phyloP scores from a whole-genome alignment of 257 asterid species.

The Cordia subcordata region DNA sequence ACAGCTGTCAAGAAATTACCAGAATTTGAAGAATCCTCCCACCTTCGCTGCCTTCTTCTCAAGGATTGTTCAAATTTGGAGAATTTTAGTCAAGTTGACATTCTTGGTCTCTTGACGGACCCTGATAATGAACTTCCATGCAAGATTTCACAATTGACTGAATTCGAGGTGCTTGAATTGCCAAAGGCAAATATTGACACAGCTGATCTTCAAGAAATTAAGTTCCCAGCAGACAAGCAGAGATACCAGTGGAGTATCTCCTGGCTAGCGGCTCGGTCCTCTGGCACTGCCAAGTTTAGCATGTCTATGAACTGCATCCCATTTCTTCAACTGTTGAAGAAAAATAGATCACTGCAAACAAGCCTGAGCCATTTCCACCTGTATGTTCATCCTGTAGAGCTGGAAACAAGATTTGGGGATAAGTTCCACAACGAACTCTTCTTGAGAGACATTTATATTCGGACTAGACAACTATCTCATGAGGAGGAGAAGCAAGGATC shows the following conservation, averaged over 20 bases:
- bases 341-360: conserved; percentile 2
- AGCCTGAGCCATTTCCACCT: conserved; percentile 19
- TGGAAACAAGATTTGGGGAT: not conserved
- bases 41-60: conserved; percentile 13
- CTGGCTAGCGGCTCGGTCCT: conserved; percentile 5
- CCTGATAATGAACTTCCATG: conserved; percentile 2
- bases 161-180: conserved; percentile 3
- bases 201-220: not conserved
- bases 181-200: not conserved
- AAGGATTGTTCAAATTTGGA: conserved; percentile 9
- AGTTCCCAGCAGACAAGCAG: no score
- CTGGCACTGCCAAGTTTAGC: not conserved
- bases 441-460: conserved; percentile 16
- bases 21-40: conserved; percentile 9
- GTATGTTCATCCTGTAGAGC: conserved; percentile 18
- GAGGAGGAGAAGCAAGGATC: not conserved
- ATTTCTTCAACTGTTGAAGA: conserved; percentile 18
- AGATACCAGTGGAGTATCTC: conserved; percentile 27
- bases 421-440: conserved; percentile 15
- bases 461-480: not conserved
- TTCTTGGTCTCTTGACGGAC: not conserved
- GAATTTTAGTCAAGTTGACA: not conserved
- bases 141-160: conserved; percentile 5
- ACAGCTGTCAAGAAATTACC: conserved; percentile 17
- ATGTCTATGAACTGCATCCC: conserved; percentile 18